phyloP scores from a whole-genome alignment of 345 rosid genomes.

The Dipteronia sinensis region DNA sequence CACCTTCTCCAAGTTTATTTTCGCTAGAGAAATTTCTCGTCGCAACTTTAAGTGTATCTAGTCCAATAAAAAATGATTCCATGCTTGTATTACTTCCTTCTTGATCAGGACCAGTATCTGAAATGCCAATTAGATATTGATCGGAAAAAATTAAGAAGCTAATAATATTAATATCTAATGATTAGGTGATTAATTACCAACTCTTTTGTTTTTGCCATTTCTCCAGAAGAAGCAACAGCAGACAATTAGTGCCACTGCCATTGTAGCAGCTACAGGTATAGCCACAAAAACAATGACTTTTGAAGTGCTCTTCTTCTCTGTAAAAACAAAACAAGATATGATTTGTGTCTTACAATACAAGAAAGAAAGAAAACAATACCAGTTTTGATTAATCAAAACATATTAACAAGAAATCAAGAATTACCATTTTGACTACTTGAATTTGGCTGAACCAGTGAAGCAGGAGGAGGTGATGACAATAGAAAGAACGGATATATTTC shows the following conservation, averaged over 20 bases:
- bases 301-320: constrained; percentile 11
- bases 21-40: constrained; percentile 38
- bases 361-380: not conserved
- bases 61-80: constrained; percentile 34
- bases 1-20: constrained; percentile 48
- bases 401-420: not conserved
- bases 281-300: constrained; percentile 19
- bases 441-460: not conserved
- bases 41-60: constrained; percentile 33
- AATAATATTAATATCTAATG: not conserved
- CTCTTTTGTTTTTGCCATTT: constrained; percentile 17
- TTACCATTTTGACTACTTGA: constrained; percentile 25
- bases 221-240: constrained; percentile 29
- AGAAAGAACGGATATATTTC: constrained; percentile 35
- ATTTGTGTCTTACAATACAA: not conserved
- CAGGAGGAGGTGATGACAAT: constrained; percentile 14
- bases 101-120: constrained; percentile 18
- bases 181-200: constrained; percentile 22
- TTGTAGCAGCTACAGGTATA: constrained; percentile 18
- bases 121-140: not conserved
- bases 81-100: constrained; percentile 18
- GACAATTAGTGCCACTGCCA: constrained; percentile 9
- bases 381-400: not conserved
- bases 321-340: not conserved
- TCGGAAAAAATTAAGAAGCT: not conserved